Evolutionary conservation across 2,329 filamentous ascomycete species (phyloP), one percentile per base, ranked within the genome.

Genomic region (Aaosphaeria arxii): DNA sequence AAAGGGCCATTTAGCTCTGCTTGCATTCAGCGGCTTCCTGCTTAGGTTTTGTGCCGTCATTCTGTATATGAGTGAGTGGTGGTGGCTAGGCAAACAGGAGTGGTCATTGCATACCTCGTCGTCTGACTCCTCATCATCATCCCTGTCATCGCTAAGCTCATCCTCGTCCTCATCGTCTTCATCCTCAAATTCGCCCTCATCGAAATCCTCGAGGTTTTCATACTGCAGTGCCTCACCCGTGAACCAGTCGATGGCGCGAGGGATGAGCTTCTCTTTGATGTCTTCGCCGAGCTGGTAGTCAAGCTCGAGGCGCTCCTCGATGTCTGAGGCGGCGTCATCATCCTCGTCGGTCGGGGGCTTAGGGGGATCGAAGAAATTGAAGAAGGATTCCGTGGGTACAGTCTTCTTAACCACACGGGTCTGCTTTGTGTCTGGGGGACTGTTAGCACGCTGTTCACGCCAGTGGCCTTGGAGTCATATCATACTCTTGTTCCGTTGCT

Each of bases 211-310:
- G 52, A 96, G 74, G 71, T 96, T 92, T 80, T 99, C 94, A 63
- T 90, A 99, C 62, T 94, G 91, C 55, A 99, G 85, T 59, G 94
- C 94, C 77, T 99, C 94, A 49, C 94, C 94, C 45, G 94, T 99
- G 74, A 99, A 99, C 94, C 94, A 99, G 76, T 99, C 94, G 64
- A 99, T 94, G 49, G 95, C 94, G 61, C 92, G 91, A 56, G 94
- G 94, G 61, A 99, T 99, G 57, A 99, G 83, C 80, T 99, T 99
- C 83, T 99, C 94, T 80, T 99, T 99, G 77, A 99, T 96, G 70
- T 99, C 94, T 79, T 99, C 94, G 58, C 94, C 94, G 40, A 99
- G 85, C 77, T 97, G 92, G 74, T 97, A 99, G 76, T 99, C 94
- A 45, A 99, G 86, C 78, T 99, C 94, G 48, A 99, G 84, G 56